A percentile compares a stretch with the other conserved stretches of the same genome.
phyloP scores from a whole-genome alignment of 441 rosid species.

The Theobroma grandiflorum region DNA sequence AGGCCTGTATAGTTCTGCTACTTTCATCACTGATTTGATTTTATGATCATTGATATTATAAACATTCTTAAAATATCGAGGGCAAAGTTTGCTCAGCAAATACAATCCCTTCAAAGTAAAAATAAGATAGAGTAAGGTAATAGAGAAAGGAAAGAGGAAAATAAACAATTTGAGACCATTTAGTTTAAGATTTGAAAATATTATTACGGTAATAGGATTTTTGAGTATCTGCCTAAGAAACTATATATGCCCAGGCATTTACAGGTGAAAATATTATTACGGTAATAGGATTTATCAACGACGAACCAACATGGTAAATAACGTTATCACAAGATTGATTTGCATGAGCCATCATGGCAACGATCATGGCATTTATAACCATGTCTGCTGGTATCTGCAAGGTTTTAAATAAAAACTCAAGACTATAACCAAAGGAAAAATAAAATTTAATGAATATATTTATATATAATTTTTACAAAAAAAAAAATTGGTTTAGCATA shows the following conservation, averaged over 20 bases:
- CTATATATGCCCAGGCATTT: too few species aligned
- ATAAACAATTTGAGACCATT: too few species aligned
- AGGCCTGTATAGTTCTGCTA: slow-evolving; percentile 48
- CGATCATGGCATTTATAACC: slow-evolving; percentile 24
- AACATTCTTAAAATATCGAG: background rate
- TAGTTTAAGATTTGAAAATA: background rate
- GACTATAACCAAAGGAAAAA: background rate
- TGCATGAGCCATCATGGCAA: slow-evolving; percentile 9
- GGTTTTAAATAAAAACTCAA: too few species aligned
- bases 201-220: background rate
- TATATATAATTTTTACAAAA: too few species aligned
- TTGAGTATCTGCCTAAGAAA: too few species aligned
- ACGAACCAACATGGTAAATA: slow-evolving; percentile 18
- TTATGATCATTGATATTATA: background rate
- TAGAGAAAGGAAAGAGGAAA: background rate
- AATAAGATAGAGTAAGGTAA: background rate
- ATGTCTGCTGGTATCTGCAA: slow-evolving; percentile 25
- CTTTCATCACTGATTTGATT: slow-evolving; percentile 38
- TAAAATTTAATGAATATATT: background rate
- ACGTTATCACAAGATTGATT: background rate
- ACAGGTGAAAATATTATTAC: too few species aligned
- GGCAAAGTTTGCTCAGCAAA: background rate
- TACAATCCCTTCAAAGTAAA: background rate
- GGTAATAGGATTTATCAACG: slow-evolving; percentile 38
- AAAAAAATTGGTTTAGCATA: too few species aligned